Conservation (phyloP, 2,329 filamentous ascomycete genomes). For the Hymenoscyphus fructigenus region DNA sequence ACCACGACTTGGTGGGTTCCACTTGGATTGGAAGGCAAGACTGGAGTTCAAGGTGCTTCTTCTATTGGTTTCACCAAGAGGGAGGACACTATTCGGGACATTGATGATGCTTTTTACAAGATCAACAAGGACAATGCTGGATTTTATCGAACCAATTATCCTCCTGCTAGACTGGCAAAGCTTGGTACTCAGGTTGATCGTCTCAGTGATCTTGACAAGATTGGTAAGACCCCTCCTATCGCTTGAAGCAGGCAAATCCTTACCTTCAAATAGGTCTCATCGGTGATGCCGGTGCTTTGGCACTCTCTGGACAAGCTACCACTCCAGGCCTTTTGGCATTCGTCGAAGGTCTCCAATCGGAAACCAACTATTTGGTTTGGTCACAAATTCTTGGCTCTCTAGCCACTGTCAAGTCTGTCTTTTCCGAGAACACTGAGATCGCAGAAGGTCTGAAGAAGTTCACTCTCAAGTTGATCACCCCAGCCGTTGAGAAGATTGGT, state of each 20-base stretch:
- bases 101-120: slow-evolving; percentile 86
- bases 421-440: slow-evolving; percentile 72
- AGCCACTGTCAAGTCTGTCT: slow-evolving; percentile 77
- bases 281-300: slow-evolving; percentile 84
- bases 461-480: slow-evolving; percentile 71
- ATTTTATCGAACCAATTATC: slow-evolving; percentile 92
- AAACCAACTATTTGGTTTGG: slow-evolving; percentile 88
- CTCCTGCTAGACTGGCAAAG: slow-evolving; percentile 76
- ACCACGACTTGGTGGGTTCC: slow-evolving; percentile 95
- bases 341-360: slow-evolving; percentile 77
- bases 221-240: slow-evolving; percentile 49
- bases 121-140: slow-evolving; percentile 87
- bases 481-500: slow-evolving; percentile 75
- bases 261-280: slow-evolving; percentile 52
- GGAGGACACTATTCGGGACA: slow-evolving; percentile 70
- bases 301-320: slow-evolving; percentile 80
- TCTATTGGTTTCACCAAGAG: slow-evolving; percentile 71
- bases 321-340: slow-evolving; percentile 82
- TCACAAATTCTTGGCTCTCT: slow-evolving; percentile 78
- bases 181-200: slow-evolving; percentile 74
- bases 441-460: slow-evolving; percentile 75
- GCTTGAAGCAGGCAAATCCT: background rate
- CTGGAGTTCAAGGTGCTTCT: slow-evolving; percentile 60
- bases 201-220: slow-evolving; percentile 84
- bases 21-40: slow-evolving; percentile 77